Conservation (phyloP, 805 yeast genomes). For the Wickerhamomyces xylosicus region DNA sequence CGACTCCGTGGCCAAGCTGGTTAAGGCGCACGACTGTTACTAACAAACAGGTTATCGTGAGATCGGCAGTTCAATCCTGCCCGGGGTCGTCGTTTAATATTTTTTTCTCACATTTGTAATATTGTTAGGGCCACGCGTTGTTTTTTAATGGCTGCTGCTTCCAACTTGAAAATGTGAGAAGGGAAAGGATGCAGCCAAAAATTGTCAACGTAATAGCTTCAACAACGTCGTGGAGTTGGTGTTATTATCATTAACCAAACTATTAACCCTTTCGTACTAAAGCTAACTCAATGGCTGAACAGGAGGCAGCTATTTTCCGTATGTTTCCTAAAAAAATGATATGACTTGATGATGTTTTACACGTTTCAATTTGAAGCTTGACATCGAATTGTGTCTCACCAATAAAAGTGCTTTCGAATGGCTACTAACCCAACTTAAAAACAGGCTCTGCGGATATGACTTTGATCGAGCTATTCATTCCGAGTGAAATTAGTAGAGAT, state of each 20-base stretch:
- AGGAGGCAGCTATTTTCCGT: conserved; percentile 33
- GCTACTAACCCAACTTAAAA: conserved; percentile 5
- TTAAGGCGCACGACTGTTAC: background rate
- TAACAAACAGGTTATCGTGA: background rate
- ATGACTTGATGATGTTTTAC: background rate
- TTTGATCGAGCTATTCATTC: conserved; percentile 83
- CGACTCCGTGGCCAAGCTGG: background rate
- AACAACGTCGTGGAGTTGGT: too few species aligned
- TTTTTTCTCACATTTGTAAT: background rate
- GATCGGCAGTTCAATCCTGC: background rate
- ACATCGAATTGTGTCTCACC: background rate
- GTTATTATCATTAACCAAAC: too few species aligned
- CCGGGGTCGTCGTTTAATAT: background rate
- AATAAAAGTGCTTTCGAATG: background rate
- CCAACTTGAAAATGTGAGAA: too few species aligned
- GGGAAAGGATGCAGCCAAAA: background rate
- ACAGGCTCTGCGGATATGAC: conserved; percentile 94
- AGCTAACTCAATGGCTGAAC: conserved; percentile 8
- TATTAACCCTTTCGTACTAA: background rate
- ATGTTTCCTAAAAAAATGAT: conserved; percentile 13
- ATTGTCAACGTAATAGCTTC: too few species aligned
- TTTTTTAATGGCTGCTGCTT: background rate
- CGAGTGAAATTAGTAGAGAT: conserved; percentile 84
- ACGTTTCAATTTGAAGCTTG: background rate
- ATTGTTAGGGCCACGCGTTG: background rate